Evolutionary conservation across 768 basidiomycete species (phyloP), one percentile per base, ranked within the genome.

Genomic region (Rhodotorula graminis): DNA sequence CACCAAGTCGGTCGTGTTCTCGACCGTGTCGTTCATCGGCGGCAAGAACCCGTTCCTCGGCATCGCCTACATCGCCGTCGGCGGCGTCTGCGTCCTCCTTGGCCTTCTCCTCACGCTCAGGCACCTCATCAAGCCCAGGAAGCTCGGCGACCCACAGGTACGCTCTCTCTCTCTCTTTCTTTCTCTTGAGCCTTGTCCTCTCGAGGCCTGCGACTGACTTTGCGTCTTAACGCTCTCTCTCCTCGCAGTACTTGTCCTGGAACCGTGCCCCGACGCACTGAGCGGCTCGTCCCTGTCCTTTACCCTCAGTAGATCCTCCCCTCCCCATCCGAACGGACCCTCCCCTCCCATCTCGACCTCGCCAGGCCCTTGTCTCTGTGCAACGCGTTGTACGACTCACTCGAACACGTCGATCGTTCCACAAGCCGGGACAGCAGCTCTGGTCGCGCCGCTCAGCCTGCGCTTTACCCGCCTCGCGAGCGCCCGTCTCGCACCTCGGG

Each of bases 21-120:
- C 93, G 57, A 98, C 95, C 7, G 93, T 96, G 23, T 92, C 94
- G 3, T 98, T 95, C 94, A 92, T 96, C 80, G 96, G 96, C 19
- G 96, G 96, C 53, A 94, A 95, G 83, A 97, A 99, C 78, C 88
- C 93, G 2, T 99, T 99, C 88, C 85, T 99, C 29, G 96, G 96
- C 15, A 98, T 94, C 93, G 92, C 93, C 4, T 99, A 99, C 79
- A 89, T 99, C 58, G 94, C 89, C 25, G 87, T 93, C 2, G 88
- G 94, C 3, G 87, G 85, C 27, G 84, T 97, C 25, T 97, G 96
- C 80, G 88, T 97, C 27, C 84, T 91, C 21, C 86, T 99, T 55
- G 93, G 92, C 37, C 81, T 98, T 61, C 85, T 88, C 37, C 92
- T 96, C 37, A 91, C 93, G n/a, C 86, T 90, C 61, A 87, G 93